Base-by-base conservation (phyloP, 768 basidiomycete genomes). In the Boletus sp. region DNA sequence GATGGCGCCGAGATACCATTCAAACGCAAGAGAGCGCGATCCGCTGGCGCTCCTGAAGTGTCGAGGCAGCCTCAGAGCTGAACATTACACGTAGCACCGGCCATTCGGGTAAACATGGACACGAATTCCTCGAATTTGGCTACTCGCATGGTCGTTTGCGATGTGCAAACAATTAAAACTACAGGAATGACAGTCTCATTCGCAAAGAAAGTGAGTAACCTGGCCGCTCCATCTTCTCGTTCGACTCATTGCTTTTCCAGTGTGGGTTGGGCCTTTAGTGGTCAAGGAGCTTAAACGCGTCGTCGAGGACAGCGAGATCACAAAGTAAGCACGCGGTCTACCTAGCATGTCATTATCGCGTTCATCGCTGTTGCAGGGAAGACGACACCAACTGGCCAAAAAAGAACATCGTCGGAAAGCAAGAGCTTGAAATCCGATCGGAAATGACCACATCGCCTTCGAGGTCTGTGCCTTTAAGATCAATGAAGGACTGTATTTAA, bases 141-240 rank as follows among this genome's bases (percentile, higher is more conserved):
- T 98, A 98, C 76, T 89, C 92, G 14, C 91, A 95, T 76, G 96
- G 96, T 37, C 87, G 96, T 60, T 81, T 98, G 51, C 84, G 97
- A 61, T 99, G 98, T 71, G 97, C 97, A 57, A 96, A 98, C 79
- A 98, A 98, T 79, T 98, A 96, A 10, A 99, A 99, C 74, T 99
- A 99, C 75, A 78, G 97, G 32, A 98, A 98, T 64, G 97, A 99
- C 75, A 90, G 88, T 71, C 76, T 99, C 46, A 98, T 99, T 69
- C 84, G 96, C 57, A 98, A 98, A 90, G 97, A 99, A 75, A 97
- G 95, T 97, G 62, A 65, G 93, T 81, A 9, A 19, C 13, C 53
- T 27, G 3, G 10, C n/a, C 7, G 2, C 5, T 50, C 7, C n/a
- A 19, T 23, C n/a, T 25, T 8, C 30, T 9, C 21, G 3, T 38